Evolutionary conservation across 2,329 filamentous ascomycete species (phyloP).

Genomic region (Tothia fuscella): DNA sequence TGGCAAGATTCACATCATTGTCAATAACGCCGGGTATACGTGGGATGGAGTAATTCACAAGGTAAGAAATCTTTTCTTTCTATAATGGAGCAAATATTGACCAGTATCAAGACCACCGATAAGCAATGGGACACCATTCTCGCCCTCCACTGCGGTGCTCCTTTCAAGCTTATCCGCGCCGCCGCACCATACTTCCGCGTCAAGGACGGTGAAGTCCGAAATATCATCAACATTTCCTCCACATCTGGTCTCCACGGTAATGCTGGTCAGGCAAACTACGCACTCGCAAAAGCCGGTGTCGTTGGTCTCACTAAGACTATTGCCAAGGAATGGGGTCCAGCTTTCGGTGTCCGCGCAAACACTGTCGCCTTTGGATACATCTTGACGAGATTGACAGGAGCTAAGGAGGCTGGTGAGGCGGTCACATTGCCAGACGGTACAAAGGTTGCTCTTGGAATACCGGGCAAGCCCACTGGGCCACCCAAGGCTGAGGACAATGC

Average conservation of each 20-base stretch:
- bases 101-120: slow-evolving; percentile 52
- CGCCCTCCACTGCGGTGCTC: slow-evolving; percentile 69
- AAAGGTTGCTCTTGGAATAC: slow-evolving; percentile 31
- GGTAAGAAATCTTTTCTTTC: slow-evolving; percentile 22
- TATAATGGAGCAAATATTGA: neutral
- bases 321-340: slow-evolving; percentile 80
- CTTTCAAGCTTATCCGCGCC: slow-evolving; percentile 68
- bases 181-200: slow-evolving; percentile 82
- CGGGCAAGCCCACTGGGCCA: slow-evolving; percentile 30
- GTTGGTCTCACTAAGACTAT: slow-evolving; percentile 78
- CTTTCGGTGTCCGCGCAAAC: slow-evolving; percentile 72
- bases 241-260: slow-evolving; percentile 79
- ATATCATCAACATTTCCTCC: slow-evolving; percentile 72
- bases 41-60: slow-evolving; percentile 93
- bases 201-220: slow-evolving; percentile 65
- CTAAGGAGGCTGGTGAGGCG: slow-evolving; percentile 75
- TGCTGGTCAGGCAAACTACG: slow-evolving; percentile 83
- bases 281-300: slow-evolving; percentile 73
- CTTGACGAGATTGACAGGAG: slow-evolving; percentile 64
- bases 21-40: slow-evolving; percentile 86
- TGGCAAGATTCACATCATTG: slow-evolving; percentile 82
- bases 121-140: slow-evolving; percentile 88
- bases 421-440: slow-evolving; percentile 61
- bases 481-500: slow-evolving; percentile 25
- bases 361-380: slow-evolving; percentile 79